Evolutionary conservation across 441 rosid genomes (phyloP), one percentile per base, ranked within the genome.

Genomic region (Adansonia rubrostipa): DNA sequence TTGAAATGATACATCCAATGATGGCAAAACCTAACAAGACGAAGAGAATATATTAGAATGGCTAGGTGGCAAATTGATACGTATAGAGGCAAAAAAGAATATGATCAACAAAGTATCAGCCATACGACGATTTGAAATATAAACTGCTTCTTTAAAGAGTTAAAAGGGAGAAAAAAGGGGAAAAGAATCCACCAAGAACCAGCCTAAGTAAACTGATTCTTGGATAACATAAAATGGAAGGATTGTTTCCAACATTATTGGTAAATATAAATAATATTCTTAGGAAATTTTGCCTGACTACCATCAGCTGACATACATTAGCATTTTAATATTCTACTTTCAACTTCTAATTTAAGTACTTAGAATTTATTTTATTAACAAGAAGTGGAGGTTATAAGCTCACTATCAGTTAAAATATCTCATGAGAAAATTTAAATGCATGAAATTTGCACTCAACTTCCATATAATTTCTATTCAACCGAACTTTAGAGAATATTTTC

Each of bases 1-100:
- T 82, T 89, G 87, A 73, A 89, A 91, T 17, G 97, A 87, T 69
- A 91, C 91, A 84, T 93, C 94, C 80, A 97, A 74, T 22, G 98
- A 92, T 20, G 98, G 99, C 71, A 91, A 83, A 60, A 97, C 93
- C 99, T 97, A 83, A 51, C 58, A 74, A 33, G 65, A 74, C 53
- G 70, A 78, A 82, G 20, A 75, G 63, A 14, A 78, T 9, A 69
- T 20, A 70, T 80, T 57, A 71, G 28, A 65, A 79, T 70, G 28
- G 45, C 15, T 20, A 73, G 45, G 53, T 17, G 20, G 54, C 33
- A n/a, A 73, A 73, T 22, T 19, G 17, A 57, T 42, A 73, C 19
- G 3, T 17, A 56, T 5, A 6, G 65, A 57, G 65, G 20, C 69
- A 61, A 51, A 69, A 67, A 48, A 64, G 3, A 6, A 63, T 28